A percentile compares a stretch with the other conserved stretches of the same genome.
phyloP scores from a whole-genome alignment of 495 filamentous ascomycete genomes.

The Penicillium cinerascens region DNA sequence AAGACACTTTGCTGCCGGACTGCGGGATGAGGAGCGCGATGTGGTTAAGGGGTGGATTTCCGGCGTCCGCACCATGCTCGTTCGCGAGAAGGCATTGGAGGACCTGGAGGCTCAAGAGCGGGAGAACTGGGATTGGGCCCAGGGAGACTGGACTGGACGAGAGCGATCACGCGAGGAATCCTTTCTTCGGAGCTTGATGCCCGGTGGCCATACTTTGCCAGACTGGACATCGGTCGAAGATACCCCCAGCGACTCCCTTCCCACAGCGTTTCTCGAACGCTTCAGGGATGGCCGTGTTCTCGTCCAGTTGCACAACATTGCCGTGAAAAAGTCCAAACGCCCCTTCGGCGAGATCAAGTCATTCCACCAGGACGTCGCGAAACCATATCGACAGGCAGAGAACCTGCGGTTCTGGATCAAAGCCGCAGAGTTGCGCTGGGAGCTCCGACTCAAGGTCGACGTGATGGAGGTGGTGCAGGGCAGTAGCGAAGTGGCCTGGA shows the following conservation, averaged over 20 bases:
- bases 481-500: slow-evolving; percentile 63
- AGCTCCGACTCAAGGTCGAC: slow-evolving; percentile 78
- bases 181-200: slow-evolving; percentile 66
- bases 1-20: slow-evolving; percentile 80
- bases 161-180: slow-evolving; percentile 77
- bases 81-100: slow-evolving; percentile 71
- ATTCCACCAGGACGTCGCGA: slow-evolving; percentile 84
- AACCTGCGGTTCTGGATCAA: slow-evolving; percentile 96
- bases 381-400: slow-evolving; percentile 90
- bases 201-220: slow-evolving; percentile 55
- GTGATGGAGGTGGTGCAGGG: slow-evolving; percentile 80
- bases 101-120: slow-evolving; percentile 66
- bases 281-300: slow-evolving; percentile 77
- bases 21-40: slow-evolving; percentile 67
- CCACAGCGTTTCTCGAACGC: slow-evolving; percentile 70
- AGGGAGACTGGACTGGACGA: slow-evolving; percentile 75
- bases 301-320: slow-evolving; percentile 82
- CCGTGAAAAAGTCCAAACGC: slow-evolving; percentile 76
- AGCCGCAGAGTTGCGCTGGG: slow-evolving; percentile 92
- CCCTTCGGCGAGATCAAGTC: slow-evolving; percentile 87
- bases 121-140: slow-evolving; percentile 71
- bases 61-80: slow-evolving; percentile 69
- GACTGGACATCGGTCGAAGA: slow-evolving; percentile 61
- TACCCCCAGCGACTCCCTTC: slow-evolving; percentile 41
- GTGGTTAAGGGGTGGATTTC: slow-evolving; percentile 73